These are phyloP conservation scores for Juglanconis sp. DNA, from an alignment of 2,329 filamentous ascomycete species.

Conservation along the genomic window DNA sequence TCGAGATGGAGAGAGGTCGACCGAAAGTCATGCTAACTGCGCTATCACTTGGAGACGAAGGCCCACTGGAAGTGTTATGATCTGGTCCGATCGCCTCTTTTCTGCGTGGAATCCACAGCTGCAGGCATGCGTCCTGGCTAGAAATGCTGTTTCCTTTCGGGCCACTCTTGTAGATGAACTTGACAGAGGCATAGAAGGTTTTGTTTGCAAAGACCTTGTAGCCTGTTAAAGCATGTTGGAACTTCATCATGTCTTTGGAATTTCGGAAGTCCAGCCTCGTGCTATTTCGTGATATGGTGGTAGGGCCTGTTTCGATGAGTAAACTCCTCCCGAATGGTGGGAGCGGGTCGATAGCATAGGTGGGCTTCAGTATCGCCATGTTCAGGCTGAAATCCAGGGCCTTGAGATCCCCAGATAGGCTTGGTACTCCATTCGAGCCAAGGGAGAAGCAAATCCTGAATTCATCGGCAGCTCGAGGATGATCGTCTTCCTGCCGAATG, in stretches of 20 bases:
- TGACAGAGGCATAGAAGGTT: slow-evolving; percentile 24
- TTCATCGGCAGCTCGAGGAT: background rate
- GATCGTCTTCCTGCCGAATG: background rate
- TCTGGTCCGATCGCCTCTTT: slow-evolving; percentile 6
- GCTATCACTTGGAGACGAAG: background rate
- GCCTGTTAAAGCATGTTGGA: slow-evolving; percentile 32
- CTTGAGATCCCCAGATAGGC: background rate
- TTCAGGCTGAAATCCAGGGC: background rate
- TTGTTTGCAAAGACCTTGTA: slow-evolving; percentile 29
- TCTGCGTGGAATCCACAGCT: slow-evolving; percentile 6
- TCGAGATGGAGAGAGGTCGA: background rate
- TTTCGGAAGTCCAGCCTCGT: slow-evolving; percentile 27
- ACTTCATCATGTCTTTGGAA: slow-evolving; percentile 27
- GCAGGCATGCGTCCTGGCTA: background rate
- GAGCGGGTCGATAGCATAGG: background rate
- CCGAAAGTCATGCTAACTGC: background rate
- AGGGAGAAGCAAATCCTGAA: background rate
- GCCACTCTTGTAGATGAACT: slow-evolving; percentile 19
- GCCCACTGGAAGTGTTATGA: slow-evolving; percentile 11
- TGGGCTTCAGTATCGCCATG: background rate
- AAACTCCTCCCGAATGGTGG: background rate
- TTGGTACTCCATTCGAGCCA: background rate
- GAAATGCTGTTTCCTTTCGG: background rate
- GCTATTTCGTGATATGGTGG: background rate
- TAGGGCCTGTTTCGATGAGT: background rate